Percentiles rank a stretch among this genome's conserved stretches.
phyloP scores from a whole-genome alignment of 768 basidiomycete species.

The Boletus huronensis region DNA sequence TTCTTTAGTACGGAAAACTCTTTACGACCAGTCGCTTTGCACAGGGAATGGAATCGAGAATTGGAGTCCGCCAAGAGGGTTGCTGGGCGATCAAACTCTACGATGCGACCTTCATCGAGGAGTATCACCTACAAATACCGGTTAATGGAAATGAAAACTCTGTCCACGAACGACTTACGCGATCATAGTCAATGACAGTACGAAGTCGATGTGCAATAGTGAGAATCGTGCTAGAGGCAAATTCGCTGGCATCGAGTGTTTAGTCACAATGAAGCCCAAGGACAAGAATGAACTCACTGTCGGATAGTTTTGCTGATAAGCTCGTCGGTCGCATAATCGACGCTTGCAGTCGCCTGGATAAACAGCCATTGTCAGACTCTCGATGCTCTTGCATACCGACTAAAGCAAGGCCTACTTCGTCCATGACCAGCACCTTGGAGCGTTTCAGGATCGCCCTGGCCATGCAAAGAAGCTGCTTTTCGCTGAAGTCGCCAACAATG shows the following conservation, averaged over 20 bases:
- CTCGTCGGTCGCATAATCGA: slow-evolving; percentile 87
- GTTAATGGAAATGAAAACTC: slow-evolving; percentile 10
- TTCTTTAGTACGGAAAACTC: slow-evolving; percentile 68
- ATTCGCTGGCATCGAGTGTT: slow-evolving; percentile 46
- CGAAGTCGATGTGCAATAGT: slow-evolving; percentile 80
- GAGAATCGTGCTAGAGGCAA: slow-evolving; percentile 75
- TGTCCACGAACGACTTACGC: slow-evolving; percentile 43
- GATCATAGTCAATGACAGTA: slow-evolving; percentile 82
- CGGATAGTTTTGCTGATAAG: slow-evolving; percentile 79
- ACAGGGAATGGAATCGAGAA: slow-evolving; percentile 65
- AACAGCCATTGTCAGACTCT: background rate
- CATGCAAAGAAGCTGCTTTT: slow-evolving; percentile 88
- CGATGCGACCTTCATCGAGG: slow-evolving; percentile 73
- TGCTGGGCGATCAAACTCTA: slow-evolving; percentile 70
- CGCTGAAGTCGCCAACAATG: slow-evolving; percentile 35
- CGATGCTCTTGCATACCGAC: background rate
- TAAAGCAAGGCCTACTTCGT: slow-evolving; percentile 55
- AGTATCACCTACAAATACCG: slow-evolving; percentile 56
- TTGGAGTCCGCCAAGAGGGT: slow-evolving; percentile 50
- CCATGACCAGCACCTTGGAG: slow-evolving; percentile 79
- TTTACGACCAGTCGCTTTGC: slow-evolving; percentile 68
- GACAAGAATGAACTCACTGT: slow-evolving; percentile 46
- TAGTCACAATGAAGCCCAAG: background rate
- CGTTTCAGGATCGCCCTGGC: slow-evolving; percentile 80
- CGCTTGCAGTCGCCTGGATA: slow-evolving; percentile 64